Base-by-base conservation (phyloP, 768 basidiomycete genomes). In the Collybia sordida region DNA sequence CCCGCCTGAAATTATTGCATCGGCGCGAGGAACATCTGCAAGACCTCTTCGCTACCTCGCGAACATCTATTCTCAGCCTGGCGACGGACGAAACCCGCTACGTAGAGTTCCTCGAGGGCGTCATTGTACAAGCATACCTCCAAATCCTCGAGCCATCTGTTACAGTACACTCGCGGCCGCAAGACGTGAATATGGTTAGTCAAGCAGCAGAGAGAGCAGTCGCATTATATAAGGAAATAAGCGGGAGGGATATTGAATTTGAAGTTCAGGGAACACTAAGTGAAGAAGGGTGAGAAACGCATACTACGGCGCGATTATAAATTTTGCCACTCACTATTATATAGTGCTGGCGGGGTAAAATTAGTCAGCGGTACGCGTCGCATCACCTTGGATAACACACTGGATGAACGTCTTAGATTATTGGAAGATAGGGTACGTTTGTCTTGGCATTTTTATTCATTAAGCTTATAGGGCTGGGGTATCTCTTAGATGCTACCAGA, bases 331-430 rank as follows among this genome's bases (percentile, higher is more conserved):
- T 22, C 35, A 17, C 21, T 36, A 41, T 14, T n/a, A 24, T 55
- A 6, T 52, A 92, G 91, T 54, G 82, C 94, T 49, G 97, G 97
- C 12, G 96, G 96, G 12, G 72, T 97, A 41, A 85, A 85, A 60
- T 79, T 98, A 15, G 62, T 79, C 12, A 89, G 81, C 45, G 87
- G 86, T 18, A 78, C 78, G 8, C 77, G 79, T 27, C 82, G 92
- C 45, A 98, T 98, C 66, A 88, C 83, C 18, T 78, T 99, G 19
- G 90, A 98, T 69, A 98, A 99, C 64, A 94, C 95, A 2, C 74
- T 99, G 44, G 95, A 96, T 59, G 94, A 98, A 67, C 80, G 96
- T 41, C 69, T 99, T 62, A 79, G 85, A 56, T 67, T 98, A 56
- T 72, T 99, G 35, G 94, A 98, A 70, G 92, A 97, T 63, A 80